These are phyloP conservation scores for Candida multigemmis DNA, from an alignment of 805 yeast species.

Conservation along the genomic window DNA sequence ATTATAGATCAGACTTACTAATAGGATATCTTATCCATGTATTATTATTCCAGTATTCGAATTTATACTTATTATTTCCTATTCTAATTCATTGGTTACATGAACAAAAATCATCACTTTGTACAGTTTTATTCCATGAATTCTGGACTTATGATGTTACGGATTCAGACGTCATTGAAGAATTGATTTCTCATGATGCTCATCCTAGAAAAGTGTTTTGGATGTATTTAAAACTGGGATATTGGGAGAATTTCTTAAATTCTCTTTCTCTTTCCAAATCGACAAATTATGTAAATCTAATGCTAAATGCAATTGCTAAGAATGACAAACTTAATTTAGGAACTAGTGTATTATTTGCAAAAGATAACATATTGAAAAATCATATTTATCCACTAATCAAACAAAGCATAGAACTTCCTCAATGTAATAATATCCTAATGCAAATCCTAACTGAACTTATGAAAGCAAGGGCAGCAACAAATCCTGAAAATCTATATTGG, in stretches of 20 bases:
- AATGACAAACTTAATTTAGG: constrained; percentile 7
- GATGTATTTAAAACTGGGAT: constrained; percentile 15
- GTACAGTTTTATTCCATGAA: constrained; percentile 11
- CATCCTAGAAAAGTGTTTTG: constrained; percentile 12
- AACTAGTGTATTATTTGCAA: background rate
- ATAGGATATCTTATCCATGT: constrained; percentile 26
- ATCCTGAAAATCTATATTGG: background rate
- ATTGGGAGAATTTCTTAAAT: constrained; percentile 16
- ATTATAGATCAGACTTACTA: constrained; percentile 14
- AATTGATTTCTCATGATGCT: constrained; percentile 7
- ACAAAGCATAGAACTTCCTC: constrained; percentile 10
- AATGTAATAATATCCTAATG: constrained; percentile 11
- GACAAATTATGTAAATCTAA: constrained; percentile 10
- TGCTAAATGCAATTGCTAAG: constrained; percentile 13
- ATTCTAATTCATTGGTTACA: constrained; percentile 27
- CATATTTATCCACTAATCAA: constrained; percentile 5
- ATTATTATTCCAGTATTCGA: constrained; percentile 20
- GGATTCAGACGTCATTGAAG: constrained; percentile 5
- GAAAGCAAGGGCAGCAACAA: constrained; percentile 1
- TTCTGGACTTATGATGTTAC: constrained; percentile 14
- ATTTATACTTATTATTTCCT: constrained; percentile 25
- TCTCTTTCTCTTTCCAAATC: constrained; percentile 4
- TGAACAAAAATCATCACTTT: constrained; percentile 8
- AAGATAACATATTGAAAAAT: constrained; percentile 1
- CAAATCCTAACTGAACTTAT: constrained; percentile 8